Conservation (phyloP, 1,284 basidiomycete species). For the Cryptococcus sp. region DNA sequence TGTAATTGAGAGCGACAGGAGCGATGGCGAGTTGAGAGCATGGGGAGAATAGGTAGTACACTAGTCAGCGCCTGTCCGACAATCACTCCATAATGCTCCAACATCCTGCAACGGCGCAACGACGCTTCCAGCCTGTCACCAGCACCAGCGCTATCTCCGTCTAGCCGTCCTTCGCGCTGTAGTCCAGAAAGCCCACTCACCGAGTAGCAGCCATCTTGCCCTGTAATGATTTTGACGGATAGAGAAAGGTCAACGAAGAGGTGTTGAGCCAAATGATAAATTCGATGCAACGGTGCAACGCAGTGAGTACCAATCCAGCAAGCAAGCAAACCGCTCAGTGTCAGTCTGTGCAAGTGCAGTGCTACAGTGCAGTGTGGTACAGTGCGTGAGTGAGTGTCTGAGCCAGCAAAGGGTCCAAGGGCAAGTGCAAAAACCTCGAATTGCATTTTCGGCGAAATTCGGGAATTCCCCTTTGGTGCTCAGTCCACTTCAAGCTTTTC, state of each 20-base stretch:
- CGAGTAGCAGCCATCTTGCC: constrained; percentile 25
- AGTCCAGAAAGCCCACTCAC: constrained; percentile 9
- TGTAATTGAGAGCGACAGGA: not conserved
- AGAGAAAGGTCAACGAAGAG: not conserved
- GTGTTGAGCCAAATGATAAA: not conserved
- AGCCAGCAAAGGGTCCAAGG: not conserved
- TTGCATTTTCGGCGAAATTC: constrained; percentile 10
- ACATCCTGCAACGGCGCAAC: not conserved
- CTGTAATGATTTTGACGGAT: constrained; percentile 17
- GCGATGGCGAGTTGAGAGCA: not conserved
- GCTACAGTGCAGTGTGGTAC: too few relatives aligned
- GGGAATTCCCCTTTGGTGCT: not conserved
- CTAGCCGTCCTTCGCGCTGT: not conserved
- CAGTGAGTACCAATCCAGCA: not conserved
- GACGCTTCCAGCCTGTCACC: not conserved
- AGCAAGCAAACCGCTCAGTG: not conserved
- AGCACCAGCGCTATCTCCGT: not conserved
- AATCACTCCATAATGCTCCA: not conserved
- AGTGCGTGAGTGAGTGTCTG: not conserved
- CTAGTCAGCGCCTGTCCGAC: constrained; percentile 4
- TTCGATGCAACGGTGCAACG: not conserved
- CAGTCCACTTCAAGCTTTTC: not conserved
- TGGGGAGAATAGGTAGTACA: not conserved
- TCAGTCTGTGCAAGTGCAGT: not conserved
- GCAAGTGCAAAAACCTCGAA: constrained; percentile 1